A percentile compares a stretch with the other conserved stretches of the same genome.
phyloP scores from a whole-genome alignment of 1,139 yeast species.

The Wickerhamomyces sp. region DNA sequence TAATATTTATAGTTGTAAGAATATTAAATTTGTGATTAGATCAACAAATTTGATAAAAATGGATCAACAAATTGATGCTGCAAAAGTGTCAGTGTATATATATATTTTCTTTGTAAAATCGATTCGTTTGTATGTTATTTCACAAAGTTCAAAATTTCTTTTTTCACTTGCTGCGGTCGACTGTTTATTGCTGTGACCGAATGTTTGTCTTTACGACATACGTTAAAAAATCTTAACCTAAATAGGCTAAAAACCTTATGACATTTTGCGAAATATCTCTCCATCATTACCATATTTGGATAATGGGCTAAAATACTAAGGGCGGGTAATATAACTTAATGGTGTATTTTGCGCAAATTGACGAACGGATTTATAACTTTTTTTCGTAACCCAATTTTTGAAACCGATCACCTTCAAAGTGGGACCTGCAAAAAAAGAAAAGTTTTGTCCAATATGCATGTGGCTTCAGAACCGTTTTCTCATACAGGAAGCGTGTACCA shows the following conservation, averaged over 20 bases:
- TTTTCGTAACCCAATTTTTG: background rate
- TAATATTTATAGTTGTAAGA: too few species aligned
- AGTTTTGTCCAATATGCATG: constrained; percentile 1
- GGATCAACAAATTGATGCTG: background rate
- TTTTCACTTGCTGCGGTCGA: background rate
- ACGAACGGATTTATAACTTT: too few species aligned
- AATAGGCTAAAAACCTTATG: background rate
- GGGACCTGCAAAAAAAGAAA: constrained; percentile 2
- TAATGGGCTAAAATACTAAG: background rate
- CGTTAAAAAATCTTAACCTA: background rate
- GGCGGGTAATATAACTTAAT: background rate
- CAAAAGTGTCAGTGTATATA: background rate
- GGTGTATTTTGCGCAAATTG: background rate
- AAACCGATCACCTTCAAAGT: background rate
- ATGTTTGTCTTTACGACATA: constrained; percentile 2
- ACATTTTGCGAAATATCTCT: background rate
- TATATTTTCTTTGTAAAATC: background rate
- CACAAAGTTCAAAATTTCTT: background rate
- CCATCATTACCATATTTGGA: background rate
- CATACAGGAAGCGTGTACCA: background rate
- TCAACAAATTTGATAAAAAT: too few species aligned
- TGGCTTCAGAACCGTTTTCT: constrained; percentile 2
- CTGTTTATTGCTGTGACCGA: background rate
- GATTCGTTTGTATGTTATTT: too few species aligned
- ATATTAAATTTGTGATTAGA: too few species aligned